A percentile compares a stretch with the other conserved stretches of the same genome.
Evolutionary conservation across 768 basidiomycete species (phyloP).

Genomic region (Hemileccinum rubropunctum): DNA sequence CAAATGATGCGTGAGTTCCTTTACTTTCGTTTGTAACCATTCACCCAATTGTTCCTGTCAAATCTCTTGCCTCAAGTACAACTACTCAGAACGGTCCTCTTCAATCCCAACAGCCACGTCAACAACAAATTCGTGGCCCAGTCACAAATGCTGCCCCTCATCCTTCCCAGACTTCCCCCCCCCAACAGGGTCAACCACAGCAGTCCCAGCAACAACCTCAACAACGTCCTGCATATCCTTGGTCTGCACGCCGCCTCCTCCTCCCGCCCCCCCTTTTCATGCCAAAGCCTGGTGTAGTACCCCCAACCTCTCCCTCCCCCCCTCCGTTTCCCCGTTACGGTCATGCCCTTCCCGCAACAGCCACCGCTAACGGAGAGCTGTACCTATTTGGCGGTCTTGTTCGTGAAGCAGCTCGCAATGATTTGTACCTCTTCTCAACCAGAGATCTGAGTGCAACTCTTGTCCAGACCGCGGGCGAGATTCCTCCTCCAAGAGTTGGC

Average conservation of each 20-base stretch:
- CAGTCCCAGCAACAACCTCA: conserved; percentile 32
- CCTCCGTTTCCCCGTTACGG: conserved; percentile 97
- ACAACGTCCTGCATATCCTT: conserved; percentile 71
- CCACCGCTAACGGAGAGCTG: conserved; percentile 82
- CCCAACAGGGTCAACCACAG: conserved; percentile 31
- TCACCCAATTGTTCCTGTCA: conserved; percentile 3
- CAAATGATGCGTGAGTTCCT: conserved; percentile 37
- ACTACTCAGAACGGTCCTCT: conserved; percentile 23
- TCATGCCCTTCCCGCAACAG: conserved; percentile 80
- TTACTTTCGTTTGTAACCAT: conserved; percentile 1
- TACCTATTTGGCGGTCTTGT: conserved; percentile 98
- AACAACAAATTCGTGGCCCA: conserved; percentile 35
- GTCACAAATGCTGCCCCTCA: conserved; percentile 29
- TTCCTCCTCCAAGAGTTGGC: conserved; percentile 89
- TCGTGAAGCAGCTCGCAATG: conserved; percentile 83
- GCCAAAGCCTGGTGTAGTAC: conserved; percentile 59
- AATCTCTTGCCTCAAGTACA: conserved; percentile 6
- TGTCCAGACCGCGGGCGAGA: conserved; percentile 84
- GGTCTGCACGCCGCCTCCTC: conserved; percentile 72
- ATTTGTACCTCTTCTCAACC: conserved; percentile 87
- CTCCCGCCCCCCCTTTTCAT: conserved; percentile 67
- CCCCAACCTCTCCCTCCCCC: conserved; percentile 70
- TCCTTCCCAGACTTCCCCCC: conserved; percentile 29
- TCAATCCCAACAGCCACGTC: conserved; percentile 35
- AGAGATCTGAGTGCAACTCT: conserved; percentile 76